phyloP scores from a whole-genome alignment of 306 rosid genomes.

The Malus sylvestris region DNA sequence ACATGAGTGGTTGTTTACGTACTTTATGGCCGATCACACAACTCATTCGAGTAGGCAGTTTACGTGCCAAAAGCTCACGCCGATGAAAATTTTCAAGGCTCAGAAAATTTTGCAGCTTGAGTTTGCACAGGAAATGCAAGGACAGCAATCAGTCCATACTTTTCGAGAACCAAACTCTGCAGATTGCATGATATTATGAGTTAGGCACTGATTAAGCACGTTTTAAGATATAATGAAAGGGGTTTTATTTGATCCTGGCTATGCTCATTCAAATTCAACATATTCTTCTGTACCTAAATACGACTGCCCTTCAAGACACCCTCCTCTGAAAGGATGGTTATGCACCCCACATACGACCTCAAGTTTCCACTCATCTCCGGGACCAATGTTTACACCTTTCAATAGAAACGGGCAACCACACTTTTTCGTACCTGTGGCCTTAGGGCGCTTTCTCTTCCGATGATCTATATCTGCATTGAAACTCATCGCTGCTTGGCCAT shows the following conservation, averaged over 20 bases:
- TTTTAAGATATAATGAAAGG: too few species aligned
- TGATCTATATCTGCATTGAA: background rate
- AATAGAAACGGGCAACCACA: background rate
- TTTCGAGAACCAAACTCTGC: background rate
- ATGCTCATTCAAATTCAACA: too few species aligned
- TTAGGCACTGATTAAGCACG: too few species aligned
- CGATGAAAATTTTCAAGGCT: too few species aligned
- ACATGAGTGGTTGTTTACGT: too few species aligned
- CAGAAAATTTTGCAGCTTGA: too few species aligned
- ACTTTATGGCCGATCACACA: too few species aligned
- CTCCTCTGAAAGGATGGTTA: background rate
- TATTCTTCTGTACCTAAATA: background rate
- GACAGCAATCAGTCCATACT: background rate
- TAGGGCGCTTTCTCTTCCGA: background rate
- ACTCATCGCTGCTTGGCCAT: background rate
- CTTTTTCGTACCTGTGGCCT: background rate
- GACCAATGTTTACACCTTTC: background rate
- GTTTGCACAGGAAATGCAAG: too few species aligned
- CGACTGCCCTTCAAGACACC: background rate
- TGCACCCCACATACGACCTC: background rate
- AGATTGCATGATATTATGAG: too few species aligned
- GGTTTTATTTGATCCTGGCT: too few species aligned
- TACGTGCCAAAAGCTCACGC: too few species aligned
- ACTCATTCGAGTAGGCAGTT: too few species aligned
- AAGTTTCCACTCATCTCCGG: background rate